A percentile compares a stretch with the other conserved stretches of the same genome.
Conservation (phyloP, 257 asterid genomes). For the Jacaranda mimosifolia region DNA sequence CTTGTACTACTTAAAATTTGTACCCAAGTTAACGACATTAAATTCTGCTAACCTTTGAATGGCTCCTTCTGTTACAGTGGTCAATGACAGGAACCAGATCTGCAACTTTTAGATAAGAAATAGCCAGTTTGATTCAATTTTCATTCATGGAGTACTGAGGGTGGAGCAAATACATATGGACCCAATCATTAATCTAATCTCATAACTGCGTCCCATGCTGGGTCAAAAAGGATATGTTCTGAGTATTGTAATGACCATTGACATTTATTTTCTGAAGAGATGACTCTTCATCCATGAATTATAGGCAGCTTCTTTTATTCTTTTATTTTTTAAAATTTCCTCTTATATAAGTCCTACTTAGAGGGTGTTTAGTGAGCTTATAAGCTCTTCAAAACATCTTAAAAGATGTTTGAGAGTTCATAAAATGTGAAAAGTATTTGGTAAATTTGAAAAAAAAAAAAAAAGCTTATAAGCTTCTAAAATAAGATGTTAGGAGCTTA, state of each 20-base stretch:
- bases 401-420: too few relatives aligned
- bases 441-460: too few relatives aligned
- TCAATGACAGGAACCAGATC: slow-evolving; percentile 17
- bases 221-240: slow-evolving; percentile 32
- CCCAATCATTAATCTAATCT: background rate
- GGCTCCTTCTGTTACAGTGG: slow-evolving; percentile 1
- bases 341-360: too few relatives aligned
- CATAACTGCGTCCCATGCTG: slow-evolving; percentile 22
- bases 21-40: too few relatives aligned
- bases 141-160: background rate
- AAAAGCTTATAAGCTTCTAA: too few relatives aligned
- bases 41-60: background rate
- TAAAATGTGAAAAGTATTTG: too few relatives aligned
- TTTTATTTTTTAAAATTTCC: too few relatives aligned
- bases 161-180: background rate
- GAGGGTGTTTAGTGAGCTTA: too few relatives aligned
- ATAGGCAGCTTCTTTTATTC: too few relatives aligned
- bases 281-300: background rate
- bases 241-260: background rate
- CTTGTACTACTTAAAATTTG: too few relatives aligned
- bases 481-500: too few relatives aligned
- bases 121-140: background rate
- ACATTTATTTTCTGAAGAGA: background rate
- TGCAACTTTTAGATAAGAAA: slow-evolving; percentile 19
- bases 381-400: too few relatives aligned